Conservation (phyloP, 106 monocot genomes). For the Allium fistulosum region DNA sequence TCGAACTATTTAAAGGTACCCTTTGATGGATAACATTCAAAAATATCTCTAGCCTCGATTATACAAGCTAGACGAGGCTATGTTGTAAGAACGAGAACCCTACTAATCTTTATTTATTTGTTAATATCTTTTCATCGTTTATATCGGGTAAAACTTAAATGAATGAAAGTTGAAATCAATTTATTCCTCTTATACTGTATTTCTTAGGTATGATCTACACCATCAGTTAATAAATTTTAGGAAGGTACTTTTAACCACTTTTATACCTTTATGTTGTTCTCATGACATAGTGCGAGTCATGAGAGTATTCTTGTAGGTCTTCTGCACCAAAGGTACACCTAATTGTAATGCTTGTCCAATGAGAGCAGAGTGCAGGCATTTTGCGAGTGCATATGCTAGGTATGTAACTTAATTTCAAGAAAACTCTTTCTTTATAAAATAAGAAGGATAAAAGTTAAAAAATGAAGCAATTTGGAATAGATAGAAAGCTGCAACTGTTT, state of each 20-base stretch:
- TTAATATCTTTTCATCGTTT: no score
- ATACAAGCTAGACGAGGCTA: conserved; percentile 52
- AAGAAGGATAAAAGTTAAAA: no score
- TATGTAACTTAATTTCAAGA: conserved; percentile 2
- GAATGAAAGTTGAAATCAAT: neutral
- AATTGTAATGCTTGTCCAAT: conserved; percentile 75
- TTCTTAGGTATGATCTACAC: conserved; percentile 66
- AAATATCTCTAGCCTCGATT: conserved; percentile 68
- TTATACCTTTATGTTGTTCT: no score
- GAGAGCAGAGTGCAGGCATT: conserved; percentile 73
- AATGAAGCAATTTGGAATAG: neutral
- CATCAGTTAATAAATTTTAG: conserved; percentile 78
- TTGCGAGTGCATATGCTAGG: conserved; percentile 83
- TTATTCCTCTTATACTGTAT: neutral
- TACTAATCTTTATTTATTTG: no score
- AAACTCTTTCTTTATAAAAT: no score
- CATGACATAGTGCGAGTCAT: neutral
- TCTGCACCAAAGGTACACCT: conserved; percentile 76
- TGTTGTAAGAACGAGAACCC: conserved; percentile 28
- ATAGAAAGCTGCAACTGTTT: neutral
- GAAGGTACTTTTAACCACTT: conserved; percentile 31
- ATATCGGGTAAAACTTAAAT: neutral
- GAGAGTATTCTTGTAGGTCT: conserved; percentile 36
- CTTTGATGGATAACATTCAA: conserved; percentile 79
- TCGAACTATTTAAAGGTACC: conserved; percentile 50